These are phyloP conservation scores for Kalmusia sp. DNA, from an alignment of 2,329 filamentous ascomycete species.

Conservation along the genomic window DNA sequence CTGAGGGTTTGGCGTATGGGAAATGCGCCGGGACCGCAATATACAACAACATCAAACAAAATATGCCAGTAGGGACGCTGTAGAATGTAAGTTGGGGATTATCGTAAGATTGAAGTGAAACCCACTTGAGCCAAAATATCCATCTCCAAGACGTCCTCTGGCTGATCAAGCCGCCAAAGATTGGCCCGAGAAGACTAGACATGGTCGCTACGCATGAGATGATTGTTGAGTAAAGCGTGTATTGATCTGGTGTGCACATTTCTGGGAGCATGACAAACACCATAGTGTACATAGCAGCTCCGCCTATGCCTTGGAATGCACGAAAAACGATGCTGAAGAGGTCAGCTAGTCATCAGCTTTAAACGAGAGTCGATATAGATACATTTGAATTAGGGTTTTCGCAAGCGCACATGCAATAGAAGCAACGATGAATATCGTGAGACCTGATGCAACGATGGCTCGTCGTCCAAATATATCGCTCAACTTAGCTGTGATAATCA, in stretches of 20 bases:
- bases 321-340: constrained; percentile 33
- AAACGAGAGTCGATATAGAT: background rate
- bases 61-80: background rate
- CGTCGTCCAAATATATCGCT: constrained; percentile 44
- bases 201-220: constrained; percentile 13
- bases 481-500: constrained; percentile 41
- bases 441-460: constrained; percentile 21
- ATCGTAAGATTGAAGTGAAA: background rate
- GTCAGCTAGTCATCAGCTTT: background rate
- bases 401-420: constrained; percentile 40
- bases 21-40: constrained; percentile 9
- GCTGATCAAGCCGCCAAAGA: constrained; percentile 50
- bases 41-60: background rate
- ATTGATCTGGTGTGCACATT: constrained; percentile 15
- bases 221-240: constrained; percentile 1
- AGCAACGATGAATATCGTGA: constrained; percentile 35
- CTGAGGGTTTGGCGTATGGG: background rate
- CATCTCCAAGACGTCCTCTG: constrained; percentile 44
- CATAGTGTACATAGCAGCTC: constrained; percentile 35
- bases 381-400: constrained; percentile 37
- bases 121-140: constrained; percentile 26
- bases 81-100: background rate
- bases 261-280: constrained; percentile 36
- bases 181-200: constrained; percentile 40
- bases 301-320: constrained; percentile 26